Percentiles rank a stretch among this genome's conserved stretches.
Evolutionary conservation across 2,329 filamentous ascomycete genomes (phyloP).

Genomic region (Colletotrichum abscissum): DNA sequence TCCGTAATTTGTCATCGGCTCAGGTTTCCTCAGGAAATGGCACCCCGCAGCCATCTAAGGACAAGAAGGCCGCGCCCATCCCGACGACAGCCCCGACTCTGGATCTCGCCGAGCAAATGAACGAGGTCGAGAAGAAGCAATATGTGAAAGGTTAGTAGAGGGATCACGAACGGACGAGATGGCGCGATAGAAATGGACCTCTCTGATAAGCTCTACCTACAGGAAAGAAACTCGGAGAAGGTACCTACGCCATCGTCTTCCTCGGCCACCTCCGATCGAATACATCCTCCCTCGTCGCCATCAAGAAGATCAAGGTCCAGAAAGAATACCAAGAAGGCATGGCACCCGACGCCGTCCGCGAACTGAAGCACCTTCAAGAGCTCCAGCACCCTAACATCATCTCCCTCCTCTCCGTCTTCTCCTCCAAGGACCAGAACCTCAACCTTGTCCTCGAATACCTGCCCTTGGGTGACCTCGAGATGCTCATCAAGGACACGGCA

Average conservation of each 20-base stretch:
- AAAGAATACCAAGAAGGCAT: constrained; percentile 91
- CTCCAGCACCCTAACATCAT: constrained; percentile 97
- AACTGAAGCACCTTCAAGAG: constrained; percentile 95
- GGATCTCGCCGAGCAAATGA: constrained; percentile 82
- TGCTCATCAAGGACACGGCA: constrained; percentile 88
- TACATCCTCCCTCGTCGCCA: constrained; percentile 82
- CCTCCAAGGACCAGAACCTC: constrained; percentile 94
- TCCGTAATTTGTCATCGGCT: constrained; percentile 54
- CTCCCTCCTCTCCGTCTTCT: constrained; percentile 90
- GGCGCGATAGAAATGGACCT: not conserved
- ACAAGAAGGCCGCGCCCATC: constrained; percentile 33
- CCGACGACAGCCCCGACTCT: constrained; percentile 53
- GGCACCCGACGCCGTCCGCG: constrained; percentile 92
- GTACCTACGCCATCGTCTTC: constrained; percentile 97
- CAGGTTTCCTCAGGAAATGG: constrained; percentile 55
- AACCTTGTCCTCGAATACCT: constrained; percentile 96
- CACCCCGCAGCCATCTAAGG: constrained; percentile 50
- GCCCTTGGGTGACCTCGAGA: constrained; percentile 92
- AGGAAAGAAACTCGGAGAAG: constrained; percentile 93
- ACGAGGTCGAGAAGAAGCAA: constrained; percentile 84
- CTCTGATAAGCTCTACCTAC: constrained; percentile 6
- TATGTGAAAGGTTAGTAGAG: constrained; percentile 80
- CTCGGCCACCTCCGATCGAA: constrained; percentile 82
- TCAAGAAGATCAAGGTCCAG: constrained; percentile 92
- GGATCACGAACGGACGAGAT: rapidly evolving